Conservation (phyloP, 805 yeast genomes). For the Monosporozyma yasuniensis region DNA sequence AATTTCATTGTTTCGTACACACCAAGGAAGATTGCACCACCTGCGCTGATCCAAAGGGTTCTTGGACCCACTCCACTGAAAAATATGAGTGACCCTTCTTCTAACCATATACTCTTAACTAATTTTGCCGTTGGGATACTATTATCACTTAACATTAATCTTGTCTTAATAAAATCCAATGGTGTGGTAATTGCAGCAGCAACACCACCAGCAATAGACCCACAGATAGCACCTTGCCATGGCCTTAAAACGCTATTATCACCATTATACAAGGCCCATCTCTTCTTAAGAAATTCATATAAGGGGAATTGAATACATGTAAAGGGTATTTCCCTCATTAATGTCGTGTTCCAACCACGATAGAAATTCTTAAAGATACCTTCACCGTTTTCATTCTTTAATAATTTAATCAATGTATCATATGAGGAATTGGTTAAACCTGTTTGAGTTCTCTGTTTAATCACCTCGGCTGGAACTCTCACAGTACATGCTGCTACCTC, state of each 20-base stretch:
- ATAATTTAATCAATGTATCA: conserved; percentile 54
- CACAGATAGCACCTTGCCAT: conserved; percentile 74
- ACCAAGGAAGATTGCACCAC: conserved; percentile 96
- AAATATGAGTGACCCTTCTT: conserved; percentile 70
- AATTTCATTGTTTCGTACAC: conserved; percentile 53
- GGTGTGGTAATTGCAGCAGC: conserved; percentile 82
- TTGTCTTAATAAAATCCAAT: conserved; percentile 66
- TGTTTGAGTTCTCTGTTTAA: conserved; percentile 91
- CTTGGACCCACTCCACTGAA: conserved; percentile 88
- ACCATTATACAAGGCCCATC: conserved; percentile 38
- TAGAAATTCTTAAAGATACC: conserved; percentile 73
- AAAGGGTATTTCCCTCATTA: conserved; percentile 93
- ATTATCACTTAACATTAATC: conserved; percentile 68
- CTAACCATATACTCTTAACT: conserved; percentile 44
- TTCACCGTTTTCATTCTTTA: conserved; percentile 63
- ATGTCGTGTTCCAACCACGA: conserved; percentile 89
- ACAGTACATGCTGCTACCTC: conserved; percentile 90
- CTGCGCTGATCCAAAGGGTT: conserved; percentile 95
- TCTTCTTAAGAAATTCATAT: conserved; percentile 70
- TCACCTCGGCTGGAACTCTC: conserved; percentile 93
- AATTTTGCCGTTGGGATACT: conserved; percentile 38
- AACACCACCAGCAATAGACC: conserved; percentile 71
- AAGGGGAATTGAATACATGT: conserved; percentile 93
- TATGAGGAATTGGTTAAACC: conserved; percentile 45
- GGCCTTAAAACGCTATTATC: conserved; percentile 33